A percentile compares a stretch with the other conserved stretches of the same genome.
These are phyloP conservation scores for Penicillium steckii DNA, from an alignment of 495 filamentous ascomycete species.

Conservation along the genomic window DNA sequence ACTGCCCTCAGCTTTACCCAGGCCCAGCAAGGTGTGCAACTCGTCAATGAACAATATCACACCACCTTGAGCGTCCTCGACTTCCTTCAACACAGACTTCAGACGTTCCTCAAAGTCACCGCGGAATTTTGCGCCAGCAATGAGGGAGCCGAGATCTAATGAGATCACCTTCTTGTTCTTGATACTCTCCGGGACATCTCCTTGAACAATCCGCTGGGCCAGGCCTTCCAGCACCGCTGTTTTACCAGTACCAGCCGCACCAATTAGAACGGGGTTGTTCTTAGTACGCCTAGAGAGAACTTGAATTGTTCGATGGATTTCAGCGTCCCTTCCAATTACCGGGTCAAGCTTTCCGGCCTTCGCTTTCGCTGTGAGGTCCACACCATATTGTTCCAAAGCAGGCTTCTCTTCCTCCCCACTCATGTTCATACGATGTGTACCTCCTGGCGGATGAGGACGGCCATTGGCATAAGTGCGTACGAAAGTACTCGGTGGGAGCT, in stretches of 20 bases:
- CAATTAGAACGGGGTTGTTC: slow-evolving; percentile 95
- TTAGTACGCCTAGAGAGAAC: slow-evolving; percentile 90
- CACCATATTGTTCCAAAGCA: slow-evolving; percentile 84
- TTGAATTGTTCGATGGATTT: slow-evolving; percentile 93
- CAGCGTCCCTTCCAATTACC: slow-evolving; percentile 86
- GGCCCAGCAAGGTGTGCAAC: slow-evolving; percentile 83
- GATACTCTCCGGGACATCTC: slow-evolving; percentile 94
- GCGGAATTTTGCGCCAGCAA: slow-evolving; percentile 92
- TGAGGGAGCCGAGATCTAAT: slow-evolving; percentile 85
- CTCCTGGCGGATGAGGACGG: slow-evolving; percentile 81
- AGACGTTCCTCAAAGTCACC: slow-evolving; percentile 96
- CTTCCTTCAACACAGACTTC: slow-evolving; percentile 87
- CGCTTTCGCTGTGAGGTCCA: slow-evolving; percentile 85
- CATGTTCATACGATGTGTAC: slow-evolving; percentile 89
- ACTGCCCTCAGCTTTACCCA: slow-evolving; percentile 93
- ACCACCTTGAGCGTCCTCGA: slow-evolving; percentile 81
- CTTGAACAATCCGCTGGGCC: slow-evolving; percentile 84
- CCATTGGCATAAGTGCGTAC: slow-evolving; percentile 70
- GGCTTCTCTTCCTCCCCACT: slow-evolving; percentile 76
- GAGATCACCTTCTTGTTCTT: slow-evolving; percentile 89
- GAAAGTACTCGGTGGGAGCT: slow-evolving; percentile 9
- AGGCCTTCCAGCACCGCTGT: slow-evolving; percentile 93
- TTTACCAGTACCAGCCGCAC: slow-evolving; percentile 90
- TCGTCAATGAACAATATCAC: slow-evolving; percentile 97
- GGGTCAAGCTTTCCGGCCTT: slow-evolving; percentile 91